Evolutionary conservation across 371 early-diverging fungal species (phyloP).

Genomic region (Rhizopus delemar): DNA sequence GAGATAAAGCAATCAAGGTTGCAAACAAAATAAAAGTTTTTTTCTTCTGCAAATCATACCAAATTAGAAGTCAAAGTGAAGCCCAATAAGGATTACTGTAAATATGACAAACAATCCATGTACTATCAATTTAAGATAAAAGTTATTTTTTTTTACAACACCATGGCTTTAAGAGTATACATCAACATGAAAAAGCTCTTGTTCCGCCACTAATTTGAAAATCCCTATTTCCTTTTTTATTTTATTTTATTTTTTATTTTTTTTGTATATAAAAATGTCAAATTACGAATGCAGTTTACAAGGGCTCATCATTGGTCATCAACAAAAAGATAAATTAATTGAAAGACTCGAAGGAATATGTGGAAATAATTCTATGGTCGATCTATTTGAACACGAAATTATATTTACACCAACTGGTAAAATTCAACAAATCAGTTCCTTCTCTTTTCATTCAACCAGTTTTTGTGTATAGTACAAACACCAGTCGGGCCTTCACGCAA

Average conservation of each 20-base stretch:
- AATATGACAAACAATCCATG: too few species aligned
- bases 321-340: conserved; percentile 40
- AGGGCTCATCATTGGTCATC: conserved; percentile 39
- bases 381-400: conserved; percentile 52
- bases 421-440: background rate
- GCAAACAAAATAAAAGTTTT: too few species aligned
- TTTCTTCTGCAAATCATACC: too few species aligned
- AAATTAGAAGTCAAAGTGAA: too few species aligned
- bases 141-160: too few species aligned
- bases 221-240: background rate
- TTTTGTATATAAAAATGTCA: conserved; percentile 26
- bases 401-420: conserved; percentile 51
- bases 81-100: too few species aligned
- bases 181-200: too few species aligned
- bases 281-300: conserved; percentile 52
- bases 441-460: background rate
- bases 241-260: background rate
- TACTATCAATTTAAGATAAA: too few species aligned
- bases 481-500: conserved; percentile 53
- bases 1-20: too few species aligned
- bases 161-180: too few species aligned
- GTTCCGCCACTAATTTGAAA: background rate
- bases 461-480: conserved; percentile 41
- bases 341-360: conserved; percentile 46
- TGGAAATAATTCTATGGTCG: conserved; percentile 44